Conservation (phyloP, 2,329 filamentous ascomycete genomes). For the Colletotrichum lini region DNA sequence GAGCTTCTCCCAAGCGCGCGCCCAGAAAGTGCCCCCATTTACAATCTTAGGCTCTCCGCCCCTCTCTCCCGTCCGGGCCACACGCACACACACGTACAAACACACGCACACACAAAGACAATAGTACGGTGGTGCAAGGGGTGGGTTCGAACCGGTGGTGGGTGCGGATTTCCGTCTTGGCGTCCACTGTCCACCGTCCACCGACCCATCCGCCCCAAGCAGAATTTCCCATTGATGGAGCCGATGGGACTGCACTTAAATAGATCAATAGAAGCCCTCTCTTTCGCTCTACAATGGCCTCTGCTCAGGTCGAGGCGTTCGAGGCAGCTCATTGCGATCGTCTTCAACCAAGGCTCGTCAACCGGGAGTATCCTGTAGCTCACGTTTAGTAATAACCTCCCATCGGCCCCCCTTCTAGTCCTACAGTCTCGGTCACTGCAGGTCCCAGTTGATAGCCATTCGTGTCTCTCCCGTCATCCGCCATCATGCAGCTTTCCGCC, state of each 20-base stretch:
- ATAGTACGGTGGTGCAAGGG: conserved; percentile 5
- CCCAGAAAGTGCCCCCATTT: conserved; percentile 10
- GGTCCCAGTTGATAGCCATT: not conserved
- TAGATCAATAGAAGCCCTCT: conserved; percentile 11
- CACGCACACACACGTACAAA: not conserved
- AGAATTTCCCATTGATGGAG: not conserved
- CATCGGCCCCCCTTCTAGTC: not conserved
- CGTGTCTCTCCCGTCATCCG: not conserved
- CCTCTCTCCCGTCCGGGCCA: conserved; percentile 4
- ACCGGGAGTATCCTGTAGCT: conserved; percentile 19
- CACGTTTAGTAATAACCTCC: not conserved
- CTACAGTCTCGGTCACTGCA: not conserved
- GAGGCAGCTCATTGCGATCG: conserved; percentile 22
- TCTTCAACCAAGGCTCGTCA: conserved; percentile 27
- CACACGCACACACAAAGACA: not conserved
- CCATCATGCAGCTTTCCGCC: conserved; percentile 32
- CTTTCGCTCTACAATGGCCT: conserved; percentile 1
- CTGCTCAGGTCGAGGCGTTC: conserved; percentile 3
- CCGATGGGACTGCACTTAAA: conserved; percentile 29
- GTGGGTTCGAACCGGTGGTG: conserved; percentile 14
- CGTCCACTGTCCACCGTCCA: not conserved
- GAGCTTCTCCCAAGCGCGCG: conserved; percentile 5
- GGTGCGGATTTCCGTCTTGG: conserved; percentile 12
- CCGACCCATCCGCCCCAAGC: conserved; percentile 14
- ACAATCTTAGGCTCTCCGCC: conserved; percentile 2